Base-by-base conservation (phyloP, 805 yeast genomes). In the Pichia membranifaciens region DNA sequence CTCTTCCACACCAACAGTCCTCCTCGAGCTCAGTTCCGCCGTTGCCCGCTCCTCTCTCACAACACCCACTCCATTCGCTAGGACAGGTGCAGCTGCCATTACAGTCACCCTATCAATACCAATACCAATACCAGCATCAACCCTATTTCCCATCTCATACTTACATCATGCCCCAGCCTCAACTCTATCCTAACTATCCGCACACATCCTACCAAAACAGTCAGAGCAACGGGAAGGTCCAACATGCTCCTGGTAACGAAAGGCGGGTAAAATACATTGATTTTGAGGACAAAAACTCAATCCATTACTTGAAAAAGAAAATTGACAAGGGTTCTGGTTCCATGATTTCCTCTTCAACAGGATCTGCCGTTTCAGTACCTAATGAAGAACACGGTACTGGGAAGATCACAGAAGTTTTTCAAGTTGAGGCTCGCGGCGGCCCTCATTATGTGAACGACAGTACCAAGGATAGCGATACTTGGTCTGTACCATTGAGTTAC, bases 101-200 rank as follows among this genome's bases (percentile, higher is more conserved):
- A 17, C 50, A 32, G 20, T 40, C 17, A 23, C 36, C 31, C 29
- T 31, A 16, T 28, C 50, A 32, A 25, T 39, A 23, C 32, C 45
- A 38, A 12, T 38, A 23, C 15, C 44, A 25, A 20, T 35, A 35
- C 3, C 44, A 35, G 9, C 38, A 31, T 20, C 49, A 37, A 18
- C 57, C 59, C 5, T 58, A 57, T 3, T 59, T 38, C 28, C 44
- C 50, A 15, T 49, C 49, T 23, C 47, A 49, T 16, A 40, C 51
- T n/a, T 39, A n/a, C n/a, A 39, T 39, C 10, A 28, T 37, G 23
- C 21, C 40, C n/a, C 25, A 20, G 10, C 22, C n/a, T 37, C 38
- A 12, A 35, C 9, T 21, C 13, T 35, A 35, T 35, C 2, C 31
- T 9, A 21, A 20, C 13, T 37, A 37, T 37, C 21, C 23, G 5